Evolutionary conservation across 2,329 filamentous ascomycete species (phyloP).

Genomic region (Arthrobotrys sphaeroides): DNA sequence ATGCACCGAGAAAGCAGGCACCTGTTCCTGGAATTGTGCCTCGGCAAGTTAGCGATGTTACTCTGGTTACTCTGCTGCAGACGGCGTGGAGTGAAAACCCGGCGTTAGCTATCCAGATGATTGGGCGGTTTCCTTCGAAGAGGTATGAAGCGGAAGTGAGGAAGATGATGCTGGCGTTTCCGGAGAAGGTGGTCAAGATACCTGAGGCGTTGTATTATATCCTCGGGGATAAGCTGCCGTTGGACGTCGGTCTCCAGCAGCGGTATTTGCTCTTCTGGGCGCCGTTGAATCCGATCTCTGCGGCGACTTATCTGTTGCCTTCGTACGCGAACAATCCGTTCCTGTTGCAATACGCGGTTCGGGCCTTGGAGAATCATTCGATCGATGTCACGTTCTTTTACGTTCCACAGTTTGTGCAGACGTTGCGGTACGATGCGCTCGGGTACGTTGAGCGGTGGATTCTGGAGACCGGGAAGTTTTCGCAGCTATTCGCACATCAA

Average conservation of each 20-base stretch:
- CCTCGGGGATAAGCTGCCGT: slow-evolving; percentile 77
- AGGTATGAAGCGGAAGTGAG: slow-evolving; percentile 79
- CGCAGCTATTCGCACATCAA: slow-evolving; percentile 97
- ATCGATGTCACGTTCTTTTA: slow-evolving; percentile 99
- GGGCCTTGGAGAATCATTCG: slow-evolving; percentile 89
- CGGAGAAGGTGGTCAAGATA: slow-evolving; percentile 81
- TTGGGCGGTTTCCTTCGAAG: slow-evolving; percentile 78
- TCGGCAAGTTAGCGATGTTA: slow-evolving; percentile 61
- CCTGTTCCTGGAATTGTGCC: slow-evolving; percentile 40
- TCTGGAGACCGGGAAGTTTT: slow-evolving; percentile 93
- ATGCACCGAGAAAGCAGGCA: slow-evolving; percentile 68
- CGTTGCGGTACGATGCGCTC: slow-evolving; percentile 87
- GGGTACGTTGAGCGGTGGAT: slow-evolving; percentile 98
- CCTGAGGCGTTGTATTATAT: slow-evolving; percentile 85
- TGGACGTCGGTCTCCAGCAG: slow-evolving; percentile 82
- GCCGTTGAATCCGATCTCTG: slow-evolving; percentile 89
- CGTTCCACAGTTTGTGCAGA: slow-evolving; percentile 96
- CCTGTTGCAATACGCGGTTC: slow-evolving; percentile 95
- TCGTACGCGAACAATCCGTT: slow-evolving; percentile 91
- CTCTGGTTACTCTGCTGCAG: slow-evolving; percentile 72
- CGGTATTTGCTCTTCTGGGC: slow-evolving; percentile 93
- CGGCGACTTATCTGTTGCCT: slow-evolving; percentile 91
- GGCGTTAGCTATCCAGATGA: slow-evolving; percentile 85
- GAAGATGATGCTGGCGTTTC: slow-evolving; percentile 80
- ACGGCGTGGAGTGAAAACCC: slow-evolving; percentile 89